Percentiles rank a stretch among this genome's conserved stretches.
Evolutionary conservation across 139 green algal genomes (phyloP).

Genomic region (Mychonastes homosphaera): DNA sequence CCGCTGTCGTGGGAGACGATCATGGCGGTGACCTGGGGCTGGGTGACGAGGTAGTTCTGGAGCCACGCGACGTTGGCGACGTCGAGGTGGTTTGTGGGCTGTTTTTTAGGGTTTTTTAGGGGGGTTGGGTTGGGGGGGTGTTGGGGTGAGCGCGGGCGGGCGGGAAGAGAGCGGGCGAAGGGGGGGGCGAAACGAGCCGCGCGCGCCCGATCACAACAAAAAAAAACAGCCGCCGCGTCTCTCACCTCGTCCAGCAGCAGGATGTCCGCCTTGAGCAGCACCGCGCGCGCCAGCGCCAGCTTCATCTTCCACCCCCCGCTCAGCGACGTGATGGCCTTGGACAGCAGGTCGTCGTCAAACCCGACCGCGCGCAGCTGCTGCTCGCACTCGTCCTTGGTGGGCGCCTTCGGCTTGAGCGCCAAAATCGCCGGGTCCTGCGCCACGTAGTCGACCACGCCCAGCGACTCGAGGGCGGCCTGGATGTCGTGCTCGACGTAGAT

Average conservation of each 20-base stretch:
- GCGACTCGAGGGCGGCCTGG: conserved; percentile 21
- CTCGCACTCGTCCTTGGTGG: conserved; percentile 35
- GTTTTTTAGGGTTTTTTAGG: too few relatives aligned
- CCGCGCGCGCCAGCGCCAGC: conserved; percentile 63
- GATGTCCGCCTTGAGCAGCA: conserved; percentile 73
- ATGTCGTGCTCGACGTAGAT: conserved; percentile 90
- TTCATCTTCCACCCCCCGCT: conserved; percentile 81
- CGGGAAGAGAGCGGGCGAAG: not conserved
- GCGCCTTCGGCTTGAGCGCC: conserved; percentile 22
- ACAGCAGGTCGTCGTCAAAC: conserved; percentile 60
- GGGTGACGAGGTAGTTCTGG: conserved; percentile 60
- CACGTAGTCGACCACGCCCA: conserved; percentile 27
- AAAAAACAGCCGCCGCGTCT: conserved; percentile 1
- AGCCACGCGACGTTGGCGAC: conserved; percentile 77
- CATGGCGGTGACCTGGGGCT: conserved; percentile 61
- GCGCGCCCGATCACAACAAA: not conserved
- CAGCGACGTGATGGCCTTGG: conserved; percentile 20
- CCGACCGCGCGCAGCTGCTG: conserved; percentile 55
- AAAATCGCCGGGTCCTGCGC: conserved; percentile 26
- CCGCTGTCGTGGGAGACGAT: conserved; percentile 78
- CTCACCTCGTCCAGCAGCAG: conserved; percentile 65
- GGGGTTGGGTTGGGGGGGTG: too few relatives aligned
- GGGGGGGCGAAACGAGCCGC: not conserved
- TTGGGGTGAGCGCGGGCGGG: too few relatives aligned
- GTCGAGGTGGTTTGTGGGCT: conserved; percentile 79